These are phyloP conservation scores for Blastobotrys muscicola DNA, from an alignment of 805 yeast species.

Conservation along the genomic window DNA sequence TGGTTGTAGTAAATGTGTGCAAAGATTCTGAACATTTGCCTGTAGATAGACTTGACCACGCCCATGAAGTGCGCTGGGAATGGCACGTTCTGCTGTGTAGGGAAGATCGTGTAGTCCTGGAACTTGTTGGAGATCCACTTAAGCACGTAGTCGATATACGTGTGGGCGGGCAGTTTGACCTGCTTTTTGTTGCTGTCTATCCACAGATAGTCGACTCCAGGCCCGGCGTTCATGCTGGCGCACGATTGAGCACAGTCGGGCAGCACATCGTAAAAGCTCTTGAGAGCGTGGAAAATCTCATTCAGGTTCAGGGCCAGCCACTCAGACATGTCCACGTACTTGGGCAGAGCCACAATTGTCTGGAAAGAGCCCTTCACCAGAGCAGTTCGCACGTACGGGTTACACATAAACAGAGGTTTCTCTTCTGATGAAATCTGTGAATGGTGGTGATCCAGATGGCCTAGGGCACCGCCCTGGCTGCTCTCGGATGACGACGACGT, in stretches of 20 bases:
- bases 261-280: slow-evolving; percentile 83
- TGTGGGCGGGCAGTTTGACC: slow-evolving; percentile 80
- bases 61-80: slow-evolving; percentile 79
- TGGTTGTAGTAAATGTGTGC: slow-evolving; percentile 94
- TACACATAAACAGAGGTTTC: slow-evolving; percentile 68
- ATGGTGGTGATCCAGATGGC: background rate
- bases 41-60: slow-evolving; percentile 76
- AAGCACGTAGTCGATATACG: slow-evolving; percentile 84
- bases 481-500: slow-evolving; percentile 5
- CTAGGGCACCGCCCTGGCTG: slow-evolving; percentile 1
- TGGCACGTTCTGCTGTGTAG: slow-evolving; percentile 80
- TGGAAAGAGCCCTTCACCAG: slow-evolving; percentile 93
- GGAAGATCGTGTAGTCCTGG: slow-evolving; percentile 83
- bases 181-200: slow-evolving; percentile 72
- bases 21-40: slow-evolving; percentile 90
- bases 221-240: slow-evolving; percentile 95
- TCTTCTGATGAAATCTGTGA: slow-evolving; percentile 8
- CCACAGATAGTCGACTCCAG: slow-evolving; percentile 86
- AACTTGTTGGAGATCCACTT: slow-evolving; percentile 84
- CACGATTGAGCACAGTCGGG: slow-evolving; percentile 51
- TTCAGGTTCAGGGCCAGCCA: slow-evolving; percentile 93
- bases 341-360: slow-evolving; percentile 90
- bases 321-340: slow-evolving; percentile 87
- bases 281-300: slow-evolving; percentile 77
- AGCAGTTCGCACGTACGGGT: slow-evolving; percentile 90